Evolutionary conservation across 1,284 basidiomycete species (phyloP), one percentile per base, ranked within the genome.

Genomic region (Melanopsichium pennsylvanicum): DNA sequence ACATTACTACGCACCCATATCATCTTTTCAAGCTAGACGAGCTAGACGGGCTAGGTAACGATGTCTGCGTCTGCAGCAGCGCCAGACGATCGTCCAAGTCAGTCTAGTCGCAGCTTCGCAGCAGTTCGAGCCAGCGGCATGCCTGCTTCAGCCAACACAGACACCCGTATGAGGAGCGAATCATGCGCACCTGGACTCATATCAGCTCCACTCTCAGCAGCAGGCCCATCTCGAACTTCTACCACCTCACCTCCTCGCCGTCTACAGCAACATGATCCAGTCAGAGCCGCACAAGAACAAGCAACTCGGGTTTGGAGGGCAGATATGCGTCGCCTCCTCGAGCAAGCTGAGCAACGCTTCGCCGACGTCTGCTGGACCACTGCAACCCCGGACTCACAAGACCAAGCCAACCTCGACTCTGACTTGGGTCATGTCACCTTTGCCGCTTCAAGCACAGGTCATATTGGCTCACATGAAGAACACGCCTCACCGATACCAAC

Each of bases 281-380:
- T 66, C 23, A 44, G 57, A 6, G 50, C 54, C 16, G 57, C 62
- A 13, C 68, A 70, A 25, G 54, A 67, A 4, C 43, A 56, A 27
- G 75, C 75, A 3, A 73, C 62, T 1, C 35, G 52, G 0, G 66
- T 59, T 2, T 78, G 75, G 75, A 52, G 57, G 5, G 45, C 37
- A 11, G 75, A 78, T 21, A 59, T 78, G 33, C 48, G 56, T 26
- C 55, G 38, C 16, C 58, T 78, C 1, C 60, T 74, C 2, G 57
- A 54, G 18, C 32, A 37, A n/a, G 70, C 74, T 9, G 58, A 68
- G 26, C 60, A 70, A 13, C 46, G 74, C 23, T 78, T 78, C 40
- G 63, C 74, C 12, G 75, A 78, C 31, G 54, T 78, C 16, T 70
- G 62, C 47, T 78, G 75, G 75, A 70, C 72, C 6, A 57, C 66